These are phyloP conservation scores for Fremontodendron californicum DNA, from an alignment of 345 rosid species.

Conservation along the genomic window DNA sequence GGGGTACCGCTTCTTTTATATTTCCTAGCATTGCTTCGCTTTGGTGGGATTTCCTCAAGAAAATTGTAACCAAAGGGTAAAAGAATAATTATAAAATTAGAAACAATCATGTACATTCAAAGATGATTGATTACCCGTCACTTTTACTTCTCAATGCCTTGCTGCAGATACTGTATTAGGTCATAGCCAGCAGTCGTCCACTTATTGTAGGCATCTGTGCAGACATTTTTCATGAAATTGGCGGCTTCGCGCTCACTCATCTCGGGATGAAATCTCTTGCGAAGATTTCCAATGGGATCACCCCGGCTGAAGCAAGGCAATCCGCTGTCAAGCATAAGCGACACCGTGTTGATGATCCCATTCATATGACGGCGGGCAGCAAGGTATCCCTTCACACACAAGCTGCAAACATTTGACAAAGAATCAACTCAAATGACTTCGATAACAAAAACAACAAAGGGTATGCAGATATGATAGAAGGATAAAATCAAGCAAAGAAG, in stretches of 20 bases:
- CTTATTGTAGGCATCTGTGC: slow-evolving; percentile 90
- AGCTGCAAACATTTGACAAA: slow-evolving; percentile 31
- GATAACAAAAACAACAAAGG: not conserved
- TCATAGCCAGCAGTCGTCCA: slow-evolving; percentile 97
- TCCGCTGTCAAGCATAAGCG: slow-evolving; percentile 93
- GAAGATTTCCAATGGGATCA: slow-evolving; percentile 92
- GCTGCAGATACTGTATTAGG: slow-evolving; percentile 91
- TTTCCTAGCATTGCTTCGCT: slow-evolving; percentile 15
- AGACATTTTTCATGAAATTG: slow-evolving; percentile 75
- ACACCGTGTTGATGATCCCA: slow-evolving; percentile 78
- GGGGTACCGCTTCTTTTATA: not conserved
- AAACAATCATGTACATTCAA: slow-evolving; percentile 35
- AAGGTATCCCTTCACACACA: slow-evolving; percentile 90
- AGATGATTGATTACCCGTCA: not conserved
- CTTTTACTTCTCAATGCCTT: slow-evolving; percentile 85
- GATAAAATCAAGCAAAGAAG: not conserved
- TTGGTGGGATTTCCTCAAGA: slow-evolving; percentile 15
- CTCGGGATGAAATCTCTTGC: slow-evolving; percentile 94
- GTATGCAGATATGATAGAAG: not conserved
- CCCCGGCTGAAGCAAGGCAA: slow-evolving; percentile 96
- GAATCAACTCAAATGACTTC: not conserved
- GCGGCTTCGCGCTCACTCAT: slow-evolving; percentile 99
- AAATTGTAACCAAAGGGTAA: slow-evolving; percentile 13
- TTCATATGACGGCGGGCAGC: slow-evolving; percentile 88
- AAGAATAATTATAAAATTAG: slow-evolving; percentile 19